Evolutionary conservation across 108 stramenopile genomes (phyloP).

Genomic region (Nitzschia sp.): DNA sequence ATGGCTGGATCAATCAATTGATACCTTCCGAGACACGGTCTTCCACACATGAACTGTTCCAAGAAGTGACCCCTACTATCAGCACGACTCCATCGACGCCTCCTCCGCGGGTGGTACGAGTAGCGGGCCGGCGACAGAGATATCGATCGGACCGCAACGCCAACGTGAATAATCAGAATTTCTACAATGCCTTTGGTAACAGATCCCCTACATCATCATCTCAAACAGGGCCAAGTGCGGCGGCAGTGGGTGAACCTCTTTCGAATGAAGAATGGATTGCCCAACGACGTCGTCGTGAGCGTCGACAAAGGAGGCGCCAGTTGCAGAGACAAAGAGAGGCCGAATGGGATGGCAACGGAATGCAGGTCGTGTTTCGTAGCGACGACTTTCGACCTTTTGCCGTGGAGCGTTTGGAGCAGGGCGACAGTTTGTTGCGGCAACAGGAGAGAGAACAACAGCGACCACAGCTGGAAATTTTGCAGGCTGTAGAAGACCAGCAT

Average conservation of each 20-base stretch:
- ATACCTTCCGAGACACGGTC: background rate
- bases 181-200: background rate
- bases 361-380: background rate
- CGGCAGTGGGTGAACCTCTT: background rate
- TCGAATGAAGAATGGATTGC: slow-evolving; percentile 10
- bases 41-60: background rate
- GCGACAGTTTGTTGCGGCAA: background rate
- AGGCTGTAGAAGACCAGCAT: background rate
- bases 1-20: background rate
- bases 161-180: background rate
- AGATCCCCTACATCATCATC: too few relatives aligned
- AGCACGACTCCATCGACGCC: background rate
- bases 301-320: background rate
- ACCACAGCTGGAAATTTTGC: background rate
- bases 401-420: background rate
- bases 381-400: background rate
- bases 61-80: background rate
- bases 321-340: background rate
- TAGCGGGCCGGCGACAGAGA: background rate
- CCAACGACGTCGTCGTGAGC: background rate
- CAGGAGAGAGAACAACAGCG: background rate
- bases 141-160: background rate
- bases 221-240: too few relatives aligned
- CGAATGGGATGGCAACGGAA: background rate
- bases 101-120: background rate